Conservation (phyloP, 176 grass and related monocot species). For the Oryza meridionalis region DNA sequence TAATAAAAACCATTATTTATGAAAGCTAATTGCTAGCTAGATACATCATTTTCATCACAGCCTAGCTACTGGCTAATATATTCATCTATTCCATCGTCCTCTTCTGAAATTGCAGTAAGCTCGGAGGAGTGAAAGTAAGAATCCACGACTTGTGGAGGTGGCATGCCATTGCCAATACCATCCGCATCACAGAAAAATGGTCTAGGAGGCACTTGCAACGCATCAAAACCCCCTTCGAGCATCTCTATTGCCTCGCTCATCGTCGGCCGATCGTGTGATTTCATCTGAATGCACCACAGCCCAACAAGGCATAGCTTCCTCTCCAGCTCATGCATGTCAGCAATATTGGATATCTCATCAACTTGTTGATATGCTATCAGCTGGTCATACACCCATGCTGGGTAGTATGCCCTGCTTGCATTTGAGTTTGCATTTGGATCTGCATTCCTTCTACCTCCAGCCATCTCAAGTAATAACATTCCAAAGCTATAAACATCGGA, state of each 20-base stretch:
- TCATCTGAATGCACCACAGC: conserved; percentile 58
- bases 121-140: too few species aligned
- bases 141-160: too few species aligned
- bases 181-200: conserved; percentile 42
- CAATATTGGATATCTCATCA: neutral
- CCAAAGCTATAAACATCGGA: conserved; percentile 61
- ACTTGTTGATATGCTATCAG: too few species aligned
- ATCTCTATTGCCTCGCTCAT: conserved; percentile 52
- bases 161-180: too few species aligned
- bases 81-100: too few species aligned
- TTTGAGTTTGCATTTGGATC: neutral
- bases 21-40: too few species aligned
- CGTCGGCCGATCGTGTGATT: neutral
- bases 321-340: conserved; percentile 31
- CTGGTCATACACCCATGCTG: conserved; percentile 42
- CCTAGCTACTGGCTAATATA: too few species aligned
- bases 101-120: too few species aligned
- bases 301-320: conserved; percentile 52
- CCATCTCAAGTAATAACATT: conserved; percentile 62
- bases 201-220: conserved; percentile 29
- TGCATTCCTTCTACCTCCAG: conserved; percentile 34
- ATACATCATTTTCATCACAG: too few species aligned
- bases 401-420: conserved; percentile 42
- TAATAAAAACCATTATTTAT: too few species aligned
- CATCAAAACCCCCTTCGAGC: conserved; percentile 13